A percentile compares a stretch with the other conserved stretches of the same genome.
Evolutionary conservation across 345 rosid species (phyloP).

Genomic region (Clausena lansium): DNA sequence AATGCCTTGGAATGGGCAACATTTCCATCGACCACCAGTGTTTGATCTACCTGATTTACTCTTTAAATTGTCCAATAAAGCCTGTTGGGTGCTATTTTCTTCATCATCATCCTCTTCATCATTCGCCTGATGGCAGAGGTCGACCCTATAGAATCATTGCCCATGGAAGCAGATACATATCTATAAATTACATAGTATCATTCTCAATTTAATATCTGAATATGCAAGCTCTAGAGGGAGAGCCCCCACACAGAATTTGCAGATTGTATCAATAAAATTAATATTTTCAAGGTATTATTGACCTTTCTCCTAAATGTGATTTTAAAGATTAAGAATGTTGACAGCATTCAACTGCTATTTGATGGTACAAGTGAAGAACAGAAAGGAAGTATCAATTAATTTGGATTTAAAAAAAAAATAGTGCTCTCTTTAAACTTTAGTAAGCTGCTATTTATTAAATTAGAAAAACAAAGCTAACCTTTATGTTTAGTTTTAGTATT

Average conservation of each 20-base stretch:
- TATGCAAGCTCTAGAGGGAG: neutral
- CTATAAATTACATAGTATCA: constrained; percentile 19
- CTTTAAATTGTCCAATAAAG: constrained; percentile 41
- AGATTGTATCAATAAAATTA: constrained; percentile 12
- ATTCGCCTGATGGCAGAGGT: constrained; percentile 74
- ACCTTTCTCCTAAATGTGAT: neutral
- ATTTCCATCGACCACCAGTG: constrained; percentile 32
- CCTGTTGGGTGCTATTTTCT: constrained; percentile 38
- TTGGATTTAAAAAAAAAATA: neutral
- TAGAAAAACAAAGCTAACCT: neutral
- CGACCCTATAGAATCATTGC: constrained; percentile 60
- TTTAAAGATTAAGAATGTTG: neutral
- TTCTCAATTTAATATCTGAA: constrained; percentile 10
- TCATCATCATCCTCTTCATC: constrained; percentile 51
- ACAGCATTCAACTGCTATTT: neutral
- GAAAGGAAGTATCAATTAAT: neutral
- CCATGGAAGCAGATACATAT: constrained; percentile 28
- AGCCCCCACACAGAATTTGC: neutral
- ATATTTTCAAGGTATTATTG: constrained; percentile 1
- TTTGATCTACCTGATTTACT: constrained; percentile 35
- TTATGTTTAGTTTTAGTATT: neutral
- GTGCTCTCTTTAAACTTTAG: neutral
- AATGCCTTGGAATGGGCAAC: constrained; percentile 47
- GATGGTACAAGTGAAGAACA: constrained; percentile 7
- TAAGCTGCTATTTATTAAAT: neutral